Percentiles rank a stretch among this genome's conserved stretches.
Conservation (phyloP, 2,329 filamentous ascomycete species). For the Tolypocladium guangdongense region DNA sequence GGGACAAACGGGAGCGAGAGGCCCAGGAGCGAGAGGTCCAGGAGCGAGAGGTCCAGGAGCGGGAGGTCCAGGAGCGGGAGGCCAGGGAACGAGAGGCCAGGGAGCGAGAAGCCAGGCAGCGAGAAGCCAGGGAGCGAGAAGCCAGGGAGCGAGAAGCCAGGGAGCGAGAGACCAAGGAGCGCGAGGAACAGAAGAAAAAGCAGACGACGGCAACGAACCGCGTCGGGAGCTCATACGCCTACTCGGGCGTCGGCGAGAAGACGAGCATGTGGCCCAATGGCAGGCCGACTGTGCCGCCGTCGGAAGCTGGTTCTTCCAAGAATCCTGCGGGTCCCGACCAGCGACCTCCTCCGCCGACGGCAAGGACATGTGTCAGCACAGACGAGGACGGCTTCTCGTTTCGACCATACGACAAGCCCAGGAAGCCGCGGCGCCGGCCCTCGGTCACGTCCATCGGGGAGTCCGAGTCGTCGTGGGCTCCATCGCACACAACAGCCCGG, state of each 20-base stretch:
- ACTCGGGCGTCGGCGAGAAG: slow-evolving; percentile 55
- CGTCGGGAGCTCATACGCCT: slow-evolving; percentile 47
- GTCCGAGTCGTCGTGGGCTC: slow-evolving; percentile 79
- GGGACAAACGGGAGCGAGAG: slow-evolving; percentile 15
- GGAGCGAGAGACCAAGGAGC: slow-evolving; percentile 18
- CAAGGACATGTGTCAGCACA: slow-evolving; percentile 47
- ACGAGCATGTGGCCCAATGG: slow-evolving; percentile 60
- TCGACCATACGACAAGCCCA: slow-evolving; percentile 65
- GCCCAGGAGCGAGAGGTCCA: slow-evolving; percentile 19
- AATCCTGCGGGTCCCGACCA: slow-evolving; percentile 21
- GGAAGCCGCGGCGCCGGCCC: slow-evolving; percentile 44
- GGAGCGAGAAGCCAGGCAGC: slow-evolving; percentile 10
- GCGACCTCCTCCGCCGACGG: slow-evolving; percentile 35
- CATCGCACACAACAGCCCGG: slow-evolving; percentile 71
- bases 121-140: slow-evolving; percentile 29
- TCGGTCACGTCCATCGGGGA: slow-evolving; percentile 57
- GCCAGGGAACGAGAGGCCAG: slow-evolving; percentile 16
- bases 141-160: slow-evolving; percentile 16
- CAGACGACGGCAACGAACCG: slow-evolving; percentile 22
- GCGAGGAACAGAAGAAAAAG: slow-evolving; percentile 19
- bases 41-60: slow-evolving; percentile 16
- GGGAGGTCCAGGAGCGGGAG: slow-evolving; percentile 19
- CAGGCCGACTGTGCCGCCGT: slow-evolving; percentile 31
- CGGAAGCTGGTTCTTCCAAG: slow-evolving; percentile 19
- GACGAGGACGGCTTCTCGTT: slow-evolving; percentile 62